Conservation (phyloP, 495 filamentous ascomycete genomes). For the Xylaria sp. region DNA sequence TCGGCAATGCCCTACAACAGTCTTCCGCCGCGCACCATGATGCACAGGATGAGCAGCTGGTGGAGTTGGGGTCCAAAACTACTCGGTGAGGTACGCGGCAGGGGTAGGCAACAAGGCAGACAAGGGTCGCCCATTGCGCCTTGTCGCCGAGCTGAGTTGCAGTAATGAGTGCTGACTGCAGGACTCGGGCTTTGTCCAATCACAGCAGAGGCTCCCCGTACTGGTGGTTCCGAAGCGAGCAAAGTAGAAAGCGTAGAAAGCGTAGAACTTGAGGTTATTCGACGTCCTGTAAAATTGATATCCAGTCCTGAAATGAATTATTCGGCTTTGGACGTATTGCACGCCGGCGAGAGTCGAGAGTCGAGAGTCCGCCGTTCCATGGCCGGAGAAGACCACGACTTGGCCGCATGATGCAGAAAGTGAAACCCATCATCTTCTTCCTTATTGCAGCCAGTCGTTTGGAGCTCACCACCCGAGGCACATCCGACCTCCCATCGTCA, state of each 20-base stretch:
- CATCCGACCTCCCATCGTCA: not conserved
- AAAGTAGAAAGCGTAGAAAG: constrained; percentile 37
- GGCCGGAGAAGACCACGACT: constrained; percentile 26
- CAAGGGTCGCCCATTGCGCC: constrained; percentile 40
- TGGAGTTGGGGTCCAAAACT: constrained; percentile 44
- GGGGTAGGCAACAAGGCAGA: constrained; percentile 47
- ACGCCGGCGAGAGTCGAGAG: constrained; percentile 28
- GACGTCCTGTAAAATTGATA: constrained; percentile 33
- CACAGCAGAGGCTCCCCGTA: constrained; percentile 32
- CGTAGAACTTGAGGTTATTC: constrained; percentile 37
- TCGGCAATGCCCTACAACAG: constrained; percentile 43
- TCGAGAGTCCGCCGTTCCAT: constrained; percentile 9
- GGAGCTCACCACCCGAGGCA: constrained; percentile 5
- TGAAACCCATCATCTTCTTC: constrained; percentile 21
- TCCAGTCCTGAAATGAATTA: constrained; percentile 32
- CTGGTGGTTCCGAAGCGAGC: constrained; percentile 24
- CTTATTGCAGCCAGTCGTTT: constrained; percentile 1
- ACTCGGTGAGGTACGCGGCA: constrained; percentile 45
- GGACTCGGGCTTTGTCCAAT: constrained; percentile 44
- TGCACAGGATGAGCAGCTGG: constrained; percentile 41
- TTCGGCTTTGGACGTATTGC: constrained; percentile 43
- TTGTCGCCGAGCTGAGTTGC: constrained; percentile 46
- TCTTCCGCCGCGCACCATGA: constrained; percentile 45
- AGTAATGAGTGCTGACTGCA: constrained; percentile 44
- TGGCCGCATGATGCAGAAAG: constrained; percentile 24